Evolutionary conservation across 305 asterid genomes (phyloP).

Genomic region (Salvia sclarea): DNA sequence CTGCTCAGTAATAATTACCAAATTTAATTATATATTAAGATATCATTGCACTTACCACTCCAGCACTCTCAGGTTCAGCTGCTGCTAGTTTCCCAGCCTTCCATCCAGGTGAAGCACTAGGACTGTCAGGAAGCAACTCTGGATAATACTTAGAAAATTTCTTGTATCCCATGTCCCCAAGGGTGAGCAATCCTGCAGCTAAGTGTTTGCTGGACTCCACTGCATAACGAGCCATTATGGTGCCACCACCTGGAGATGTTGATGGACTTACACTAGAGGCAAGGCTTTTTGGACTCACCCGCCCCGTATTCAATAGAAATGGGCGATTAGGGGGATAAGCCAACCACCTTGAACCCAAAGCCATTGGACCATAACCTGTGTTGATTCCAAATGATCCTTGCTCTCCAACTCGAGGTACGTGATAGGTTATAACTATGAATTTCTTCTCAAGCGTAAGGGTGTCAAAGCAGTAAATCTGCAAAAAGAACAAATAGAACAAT

Average conservation of each 20-base stretch:
- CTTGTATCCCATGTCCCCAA: slow-evolving; percentile 91
- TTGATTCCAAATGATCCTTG: slow-evolving; percentile 72
- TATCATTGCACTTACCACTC: slow-evolving; percentile 60
- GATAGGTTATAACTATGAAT: slow-evolving; percentile 82
- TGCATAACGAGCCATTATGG: slow-evolving; percentile 93
- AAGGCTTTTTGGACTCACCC: slow-evolving; percentile 81
- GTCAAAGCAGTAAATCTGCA: slow-evolving; percentile 92
- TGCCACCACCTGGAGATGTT: slow-evolving; percentile 86
- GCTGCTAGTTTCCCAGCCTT: slow-evolving; percentile 68
- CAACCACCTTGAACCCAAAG: slow-evolving; percentile 97
- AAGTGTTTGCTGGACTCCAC: slow-evolving; percentile 89
- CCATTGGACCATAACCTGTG: slow-evolving; percentile 95
- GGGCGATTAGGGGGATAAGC: slow-evolving; percentile 91
- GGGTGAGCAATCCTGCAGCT: slow-evolving; percentile 82
- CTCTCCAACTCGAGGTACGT: slow-evolving; percentile 81
- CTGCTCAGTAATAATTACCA: slow-evolving; percentile 15
- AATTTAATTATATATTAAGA: slow-evolving; percentile 21
- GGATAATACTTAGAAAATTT: slow-evolving; percentile 75
- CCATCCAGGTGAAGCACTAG: slow-evolving; percentile 71
- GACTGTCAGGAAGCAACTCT: slow-evolving; percentile 77
- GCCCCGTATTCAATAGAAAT: slow-evolving; percentile 62
- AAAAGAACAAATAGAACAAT: slow-evolving; percentile 27
- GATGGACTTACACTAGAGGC: slow-evolving; percentile 87
- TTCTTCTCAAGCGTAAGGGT: slow-evolving; percentile 84
- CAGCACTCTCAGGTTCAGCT: slow-evolving; percentile 83